Evolutionary conservation across 2,329 filamentous ascomycete genomes (phyloP), one percentile per base, ranked within the genome.

Genomic region (Apiospora pterosperma): DNA sequence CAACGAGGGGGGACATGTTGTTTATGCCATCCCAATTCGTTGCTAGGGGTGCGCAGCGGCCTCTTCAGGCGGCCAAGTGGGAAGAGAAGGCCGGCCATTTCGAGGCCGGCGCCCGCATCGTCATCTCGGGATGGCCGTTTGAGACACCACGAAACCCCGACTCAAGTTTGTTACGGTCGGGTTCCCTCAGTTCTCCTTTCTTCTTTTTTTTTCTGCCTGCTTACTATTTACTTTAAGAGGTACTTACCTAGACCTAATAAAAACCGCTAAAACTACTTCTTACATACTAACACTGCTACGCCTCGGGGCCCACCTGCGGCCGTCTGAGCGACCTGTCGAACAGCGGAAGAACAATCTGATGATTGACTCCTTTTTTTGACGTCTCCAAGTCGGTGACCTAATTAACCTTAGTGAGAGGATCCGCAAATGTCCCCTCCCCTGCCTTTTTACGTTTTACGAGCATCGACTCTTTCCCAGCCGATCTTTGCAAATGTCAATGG

Each of bases 1-100:
- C 16, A 19, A 12, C 58, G 34, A 60, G 2, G 34, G 34, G n/a
- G 8, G 34, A 38, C 8, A 60, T 2, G 58, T 60, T 36, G 58
- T 60, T 28, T 38, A 39, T 60, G n/a, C 34, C 58, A 60, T 60
- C 21, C 16, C 58, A 39, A 60, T 60, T 60, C 58, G 58, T 60
- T 60, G 58, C 58, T 60, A 34, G n/a, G 48, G 48, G 28, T 55
- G 48, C 48, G 19, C 48, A 34, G 48, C 48, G 28, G 48, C 48
- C 48, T 4, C n/a, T n/a, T 10, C 8, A 55, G 48, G 48, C 48
- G 48, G 48, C 48, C 48, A 55, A 55, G 48, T 55, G 48, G 48
- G 25, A 16, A 4, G 38, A n/a, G 16, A 28, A 31, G 28, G 48
- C 34, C 48, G 48, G 48, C 48, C 48, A 34, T n/a, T 5, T 55